Evolutionary conservation across 306 rosid genomes (phyloP).

Genomic region (Bauhinia variegata): DNA sequence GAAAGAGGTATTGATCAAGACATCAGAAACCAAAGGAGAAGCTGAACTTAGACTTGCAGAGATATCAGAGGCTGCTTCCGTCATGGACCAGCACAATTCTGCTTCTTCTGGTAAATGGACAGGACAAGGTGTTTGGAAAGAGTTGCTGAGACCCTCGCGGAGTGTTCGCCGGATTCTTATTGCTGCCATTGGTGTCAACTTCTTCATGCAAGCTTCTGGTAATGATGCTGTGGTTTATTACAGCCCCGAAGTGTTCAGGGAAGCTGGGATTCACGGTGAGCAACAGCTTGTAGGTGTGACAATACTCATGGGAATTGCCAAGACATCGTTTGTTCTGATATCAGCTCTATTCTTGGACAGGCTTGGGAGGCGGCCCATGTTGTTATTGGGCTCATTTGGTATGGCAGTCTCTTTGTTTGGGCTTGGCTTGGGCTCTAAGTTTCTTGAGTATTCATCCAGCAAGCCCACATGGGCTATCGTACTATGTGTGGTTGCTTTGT

Average conservation of each 20-base stretch:
- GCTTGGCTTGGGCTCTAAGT: conserved; percentile 67
- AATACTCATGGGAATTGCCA: conserved; percentile 68
- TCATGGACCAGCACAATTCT: conserved; percentile 10
- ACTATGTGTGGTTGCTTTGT: conserved; percentile 56
- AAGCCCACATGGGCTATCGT: conserved; percentile 67
- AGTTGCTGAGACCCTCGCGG: conserved; percentile 52
- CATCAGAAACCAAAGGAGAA: conserved; percentile 51
- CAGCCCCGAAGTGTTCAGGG: conserved; percentile 69
- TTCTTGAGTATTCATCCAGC: conserved; percentile 19
- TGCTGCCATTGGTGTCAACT: conserved; percentile 73
- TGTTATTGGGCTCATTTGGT: conserved; percentile 66
- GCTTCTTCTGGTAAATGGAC: no score
- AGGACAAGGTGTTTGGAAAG: conserved; percentile 71
- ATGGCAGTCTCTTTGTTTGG: conserved; percentile 62
- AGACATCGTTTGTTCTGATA: conserved; percentile 54
- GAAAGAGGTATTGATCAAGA: conserved; percentile 40
- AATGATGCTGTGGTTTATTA: conserved; percentile 86
- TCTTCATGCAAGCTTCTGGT: conserved; percentile 96
- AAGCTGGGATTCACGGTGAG: conserved; percentile 58
- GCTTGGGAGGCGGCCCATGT: conserved; percentile 66
- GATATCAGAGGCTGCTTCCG: conserved; percentile 49
- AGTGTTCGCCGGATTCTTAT: conserved; percentile 63
- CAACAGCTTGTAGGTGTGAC: conserved; percentile 65
- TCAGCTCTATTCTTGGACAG: conserved; percentile 69
- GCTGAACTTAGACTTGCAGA: conserved; percentile 58